Evolutionary conservation across 1,139 yeast species (phyloP).

Genomic region (Nadsonia commutata): DNA sequence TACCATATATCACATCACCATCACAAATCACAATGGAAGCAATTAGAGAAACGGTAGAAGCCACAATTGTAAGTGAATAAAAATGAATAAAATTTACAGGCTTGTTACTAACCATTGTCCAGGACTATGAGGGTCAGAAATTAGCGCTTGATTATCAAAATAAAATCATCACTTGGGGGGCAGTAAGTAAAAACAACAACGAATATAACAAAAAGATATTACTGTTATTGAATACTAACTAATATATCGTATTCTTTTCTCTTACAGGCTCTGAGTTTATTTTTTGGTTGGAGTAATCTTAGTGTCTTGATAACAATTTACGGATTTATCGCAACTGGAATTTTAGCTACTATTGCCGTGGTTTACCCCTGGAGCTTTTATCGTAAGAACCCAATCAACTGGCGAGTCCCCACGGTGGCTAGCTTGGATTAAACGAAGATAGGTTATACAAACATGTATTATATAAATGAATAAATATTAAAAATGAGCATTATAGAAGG

Average conservation of each 20-base stretch:
- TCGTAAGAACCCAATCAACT: not conserved
- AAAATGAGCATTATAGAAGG: no score
- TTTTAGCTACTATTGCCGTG: not conserved
- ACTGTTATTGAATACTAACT: no score
- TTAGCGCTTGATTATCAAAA: not conserved
- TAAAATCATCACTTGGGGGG: not conserved
- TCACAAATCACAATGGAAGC: not conserved
- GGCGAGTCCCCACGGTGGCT: no score
- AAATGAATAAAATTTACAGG: no score
- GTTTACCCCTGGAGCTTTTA: not conserved
- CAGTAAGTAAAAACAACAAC: not conserved
- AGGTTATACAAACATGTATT: no score
- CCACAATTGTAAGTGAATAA: not conserved
- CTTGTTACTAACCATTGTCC: no score
- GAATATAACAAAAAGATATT: no score
- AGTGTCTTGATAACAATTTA: not conserved
- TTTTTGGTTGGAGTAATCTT: not conserved
- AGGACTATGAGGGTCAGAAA: not conserved
- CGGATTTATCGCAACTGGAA: not conserved
- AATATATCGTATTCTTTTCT: no score
- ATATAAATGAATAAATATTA: no score
- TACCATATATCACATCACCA: no score
- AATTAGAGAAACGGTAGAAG: not conserved
- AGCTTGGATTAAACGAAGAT: no score
- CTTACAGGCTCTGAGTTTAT: not conserved